Evolutionary conservation across 768 basidiomycete species (phyloP).

Genomic region (Favolaschia claudopus): DNA sequence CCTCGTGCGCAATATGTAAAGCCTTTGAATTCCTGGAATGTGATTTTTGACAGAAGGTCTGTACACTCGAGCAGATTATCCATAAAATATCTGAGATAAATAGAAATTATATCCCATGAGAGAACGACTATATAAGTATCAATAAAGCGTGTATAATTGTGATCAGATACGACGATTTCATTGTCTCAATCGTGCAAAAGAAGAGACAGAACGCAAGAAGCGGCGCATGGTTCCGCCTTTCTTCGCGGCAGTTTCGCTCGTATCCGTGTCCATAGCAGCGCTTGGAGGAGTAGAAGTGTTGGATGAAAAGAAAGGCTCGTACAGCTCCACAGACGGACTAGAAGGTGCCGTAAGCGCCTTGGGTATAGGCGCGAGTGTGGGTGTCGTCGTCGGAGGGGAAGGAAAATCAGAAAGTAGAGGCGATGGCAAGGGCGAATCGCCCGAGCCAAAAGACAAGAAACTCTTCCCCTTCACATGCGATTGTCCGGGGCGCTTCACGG

Average conservation of each 20-base stretch:
- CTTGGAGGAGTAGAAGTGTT: background rate
- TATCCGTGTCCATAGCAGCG: background rate
- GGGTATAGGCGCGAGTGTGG: background rate
- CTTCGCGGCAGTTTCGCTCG: background rate
- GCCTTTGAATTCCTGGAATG: too few species aligned
- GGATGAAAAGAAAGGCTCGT: background rate
- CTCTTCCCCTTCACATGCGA: constrained; percentile 7
- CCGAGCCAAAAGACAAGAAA: constrained; percentile 21
- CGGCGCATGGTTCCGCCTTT: background rate
- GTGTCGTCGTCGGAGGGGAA: background rate
- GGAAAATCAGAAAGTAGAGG: too few species aligned
- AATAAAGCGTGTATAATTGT: too few species aligned
- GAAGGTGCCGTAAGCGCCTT: background rate
- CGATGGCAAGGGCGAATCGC: constrained; percentile 3
- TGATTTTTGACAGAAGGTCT: too few species aligned
- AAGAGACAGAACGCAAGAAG: background rate
- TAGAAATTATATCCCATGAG: too few species aligned
- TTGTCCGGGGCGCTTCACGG: constrained; percentile 4
- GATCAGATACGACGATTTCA: too few species aligned
- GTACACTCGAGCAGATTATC: too few species aligned
- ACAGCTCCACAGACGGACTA: background rate
- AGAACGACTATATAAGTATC: too few species aligned
- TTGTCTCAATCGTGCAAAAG: too few species aligned
- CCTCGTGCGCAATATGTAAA: too few species aligned
- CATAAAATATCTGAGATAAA: too few species aligned